Conservation (phyloP, 306 rosid genomes). For the Citrullus amarus region DNA sequence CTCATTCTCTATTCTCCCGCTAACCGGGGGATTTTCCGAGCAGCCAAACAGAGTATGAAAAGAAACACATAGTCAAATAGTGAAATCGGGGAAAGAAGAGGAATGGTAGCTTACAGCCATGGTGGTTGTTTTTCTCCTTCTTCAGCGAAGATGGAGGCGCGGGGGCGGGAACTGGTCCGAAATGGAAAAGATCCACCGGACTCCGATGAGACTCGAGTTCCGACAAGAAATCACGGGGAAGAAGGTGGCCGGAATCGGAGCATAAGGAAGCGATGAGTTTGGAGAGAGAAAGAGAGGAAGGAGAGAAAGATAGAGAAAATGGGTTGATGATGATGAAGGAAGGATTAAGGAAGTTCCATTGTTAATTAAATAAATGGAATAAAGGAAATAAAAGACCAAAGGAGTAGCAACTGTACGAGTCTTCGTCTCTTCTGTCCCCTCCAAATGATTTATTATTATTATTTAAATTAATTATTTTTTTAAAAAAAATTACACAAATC, state of each 20-base stretch:
- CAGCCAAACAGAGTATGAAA: background rate
- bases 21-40: background rate
- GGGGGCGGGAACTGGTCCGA: background rate
- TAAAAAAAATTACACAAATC: no score
- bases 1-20: background rate
- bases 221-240: background rate
- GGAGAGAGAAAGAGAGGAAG: background rate
- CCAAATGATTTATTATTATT: no score
- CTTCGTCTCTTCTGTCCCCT: background rate
- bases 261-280: background rate
- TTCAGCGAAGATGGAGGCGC: background rate
- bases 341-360: background rate
- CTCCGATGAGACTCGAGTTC: background rate
- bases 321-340: background rate
- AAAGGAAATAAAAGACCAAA: background rate
- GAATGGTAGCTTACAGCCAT: slow-evolving; percentile 6
- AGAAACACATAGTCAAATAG: background rate
- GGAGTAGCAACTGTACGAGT: background rate
- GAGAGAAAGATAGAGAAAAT: background rate
- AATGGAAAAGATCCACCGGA: background rate
- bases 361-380: background rate
- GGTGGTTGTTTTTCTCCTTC: background rate
- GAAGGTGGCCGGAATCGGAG: background rate
- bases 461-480: no score
- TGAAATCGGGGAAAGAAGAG: background rate